Percentiles rank a stretch among this genome's conserved stretches.
phyloP scores from a whole-genome alignment of 2,329 filamentous ascomycete species.

The Botrytis tulipae region DNA sequence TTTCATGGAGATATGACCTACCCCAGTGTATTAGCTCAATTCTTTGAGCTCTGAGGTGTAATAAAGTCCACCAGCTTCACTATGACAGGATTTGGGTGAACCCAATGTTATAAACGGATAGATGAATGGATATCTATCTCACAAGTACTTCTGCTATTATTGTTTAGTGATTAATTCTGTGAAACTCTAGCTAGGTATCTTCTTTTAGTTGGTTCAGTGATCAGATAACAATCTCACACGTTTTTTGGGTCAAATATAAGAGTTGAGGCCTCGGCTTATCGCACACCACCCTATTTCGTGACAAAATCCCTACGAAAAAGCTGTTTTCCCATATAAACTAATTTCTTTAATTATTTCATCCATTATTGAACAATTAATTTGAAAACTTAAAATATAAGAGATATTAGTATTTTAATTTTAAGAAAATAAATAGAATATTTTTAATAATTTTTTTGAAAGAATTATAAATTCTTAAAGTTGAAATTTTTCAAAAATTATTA shows the following conservation, averaged over 20 bases:
- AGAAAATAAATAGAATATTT: no score
- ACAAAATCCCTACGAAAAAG: no score
- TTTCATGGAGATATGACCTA: background rate
- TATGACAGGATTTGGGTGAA: background rate
- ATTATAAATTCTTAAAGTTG: no score
- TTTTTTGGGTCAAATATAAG: background rate
- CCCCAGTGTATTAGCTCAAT: background rate
- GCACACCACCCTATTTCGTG: no score
- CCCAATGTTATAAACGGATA: conserved; percentile 1
- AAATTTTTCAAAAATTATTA: no score
- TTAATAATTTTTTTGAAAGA: no score
- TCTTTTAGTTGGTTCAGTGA: background rate
- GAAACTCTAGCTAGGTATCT: background rate
- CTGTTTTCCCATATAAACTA: no score
- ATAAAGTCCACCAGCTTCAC: background rate
- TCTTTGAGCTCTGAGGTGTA: background rate
- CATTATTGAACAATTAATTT: no score
- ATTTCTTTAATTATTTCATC: no score
- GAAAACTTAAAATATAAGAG: no score
- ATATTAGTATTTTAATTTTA: no score
- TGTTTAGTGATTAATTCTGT: background rate
- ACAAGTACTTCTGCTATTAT: background rate
- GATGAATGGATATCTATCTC: conserved; percentile 12
- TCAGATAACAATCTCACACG: background rate
- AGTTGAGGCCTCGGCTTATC: no score